phyloP scores from a whole-genome alignment of 78 protist species.

The Pigoraptor vietnamica region DNA sequence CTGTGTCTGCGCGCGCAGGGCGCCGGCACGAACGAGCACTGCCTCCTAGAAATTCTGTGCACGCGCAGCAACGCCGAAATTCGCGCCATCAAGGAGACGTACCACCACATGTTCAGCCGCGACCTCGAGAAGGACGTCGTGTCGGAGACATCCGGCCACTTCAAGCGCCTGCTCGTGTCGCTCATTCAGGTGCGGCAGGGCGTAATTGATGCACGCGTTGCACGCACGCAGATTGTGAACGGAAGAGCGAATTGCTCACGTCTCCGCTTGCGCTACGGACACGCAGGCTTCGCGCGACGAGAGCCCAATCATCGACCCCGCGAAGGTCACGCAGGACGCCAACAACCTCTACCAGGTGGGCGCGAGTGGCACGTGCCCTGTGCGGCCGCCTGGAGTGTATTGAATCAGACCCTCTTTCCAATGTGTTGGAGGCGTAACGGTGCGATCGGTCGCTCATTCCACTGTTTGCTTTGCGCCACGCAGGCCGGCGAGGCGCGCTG shows the following conservation, averaged over 20 bases:
- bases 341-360: not conserved
- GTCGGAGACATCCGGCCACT: conserved; percentile 29
- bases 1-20: not conserved
- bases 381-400: too few relatives aligned
- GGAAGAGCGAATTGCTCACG: too few relatives aligned
- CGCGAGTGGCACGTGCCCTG: not conserved
- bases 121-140: conserved; percentile 26
- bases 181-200: not conserved
- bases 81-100: not conserved
- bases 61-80: not conserved
- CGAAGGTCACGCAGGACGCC: conserved; percentile 6
- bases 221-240: not conserved
- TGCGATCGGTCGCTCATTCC: not conserved
- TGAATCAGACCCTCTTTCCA: too few relatives aligned
- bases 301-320: not conserved
- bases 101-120: not conserved
- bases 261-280: too few relatives aligned
- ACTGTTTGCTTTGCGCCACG: not conserved
- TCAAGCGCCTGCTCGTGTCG: conserved; percentile 15
- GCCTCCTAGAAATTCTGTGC: conserved; percentile 5
- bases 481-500: conserved; percentile 13
- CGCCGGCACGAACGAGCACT: not conserved
- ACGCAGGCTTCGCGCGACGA: not conserved
- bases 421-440: too few relatives aligned
- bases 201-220: too few relatives aligned